Evolutionary conservation across 2,329 filamentous ascomycete species (phyloP), one percentile per base, ranked within the genome.

Genomic region (Fusarium napiforme): DNA sequence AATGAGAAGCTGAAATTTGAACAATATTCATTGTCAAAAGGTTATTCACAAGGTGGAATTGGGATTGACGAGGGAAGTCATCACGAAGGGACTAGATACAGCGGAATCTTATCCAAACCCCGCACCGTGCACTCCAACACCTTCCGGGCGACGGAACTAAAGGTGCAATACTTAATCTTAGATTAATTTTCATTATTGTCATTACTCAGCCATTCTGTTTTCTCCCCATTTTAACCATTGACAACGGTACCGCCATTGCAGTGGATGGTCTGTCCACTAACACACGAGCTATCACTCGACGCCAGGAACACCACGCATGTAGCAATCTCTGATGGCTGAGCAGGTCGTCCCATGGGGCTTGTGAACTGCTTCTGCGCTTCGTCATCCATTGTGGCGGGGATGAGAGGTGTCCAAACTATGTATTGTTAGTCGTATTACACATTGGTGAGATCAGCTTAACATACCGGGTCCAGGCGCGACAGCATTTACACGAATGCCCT

Each of bases 241-340:
- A 88, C 85, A 46, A 88, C 75, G 9, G 78, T 78, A 9, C 87
- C 86, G 3, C 86, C 86, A 55, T 88, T 88, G 81, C 85, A 87
- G 78, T 88, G 86, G 16, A 88, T 84, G 0, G 84, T 86, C 84
- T 96, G 93, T 4, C 94, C 93, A 60, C 89, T 92, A 50, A 96
- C 90, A 69, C 90, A 91, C 53, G 89, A 91, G 78, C 92, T 93
- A 79, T 96, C 93, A 67, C 87, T 84, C 58, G 90, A 92, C 0
- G 93, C 93, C 73, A 97, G 84, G 82, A 96, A 96, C 8, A 96
- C 93, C 64, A 95, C 93, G 77, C 92, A 94, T 0, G 93, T 92
- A 1, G 93, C 93, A 70, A 96, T 92, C 85, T 97, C 94, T 63
- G 90, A 93, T 5, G 93, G 94, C 82, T 96, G 93, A 5, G 90